These are phyloP conservation scores for Macrolepiota albuminosa DNA, from an alignment of 768 basidiomycete genomes.

Conservation along the genomic window DNA sequence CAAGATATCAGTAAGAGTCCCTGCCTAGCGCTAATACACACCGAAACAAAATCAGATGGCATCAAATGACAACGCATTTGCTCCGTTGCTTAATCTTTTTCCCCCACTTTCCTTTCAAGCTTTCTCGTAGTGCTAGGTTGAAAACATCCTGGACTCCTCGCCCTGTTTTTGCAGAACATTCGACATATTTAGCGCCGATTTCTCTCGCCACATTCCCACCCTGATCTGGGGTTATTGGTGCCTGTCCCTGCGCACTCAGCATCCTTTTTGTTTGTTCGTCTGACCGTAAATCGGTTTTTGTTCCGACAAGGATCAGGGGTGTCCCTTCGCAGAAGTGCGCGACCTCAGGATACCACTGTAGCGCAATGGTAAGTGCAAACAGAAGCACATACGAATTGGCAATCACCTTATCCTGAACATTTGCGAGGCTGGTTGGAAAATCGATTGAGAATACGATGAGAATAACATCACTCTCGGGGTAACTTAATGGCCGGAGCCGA, in stretches of 20 bases:
- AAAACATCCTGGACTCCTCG: conserved; percentile 91
- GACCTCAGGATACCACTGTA: conserved; percentile 89
- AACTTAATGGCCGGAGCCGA: conserved; percentile 77
- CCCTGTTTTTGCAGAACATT: conserved; percentile 94
- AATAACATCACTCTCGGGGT: conserved; percentile 87
- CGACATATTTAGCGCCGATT: conserved; percentile 90
- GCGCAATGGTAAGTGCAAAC: conserved; percentile 5
- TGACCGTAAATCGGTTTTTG: conserved; percentile 86
- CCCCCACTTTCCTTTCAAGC: conserved; percentile 76
- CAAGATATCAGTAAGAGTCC: conserved; percentile 19
- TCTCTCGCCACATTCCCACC: conserved; percentile 84
- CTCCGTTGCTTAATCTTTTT: conserved; percentile 64
- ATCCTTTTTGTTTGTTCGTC: conserved; percentile 85
- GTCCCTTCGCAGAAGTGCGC: conserved; percentile 89
- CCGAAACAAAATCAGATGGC: conserved; percentile 11
- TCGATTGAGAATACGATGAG: conserved; percentile 94
- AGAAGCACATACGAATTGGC: neutral
- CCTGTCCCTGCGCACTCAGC: conserved; percentile 84
- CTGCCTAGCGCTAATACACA: conserved; percentile 17
- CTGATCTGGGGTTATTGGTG: conserved; percentile 77
- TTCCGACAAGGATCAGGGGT: conserved; percentile 87
- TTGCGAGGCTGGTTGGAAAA: conserved; percentile 86
- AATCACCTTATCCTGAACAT: conserved; percentile 84
- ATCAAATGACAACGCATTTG: conserved; percentile 57
- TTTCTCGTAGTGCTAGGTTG: conserved; percentile 81